phyloP scores from a whole-genome alignment of 495 filamentous ascomycete species.

The Cryomyces minteri region DNA sequence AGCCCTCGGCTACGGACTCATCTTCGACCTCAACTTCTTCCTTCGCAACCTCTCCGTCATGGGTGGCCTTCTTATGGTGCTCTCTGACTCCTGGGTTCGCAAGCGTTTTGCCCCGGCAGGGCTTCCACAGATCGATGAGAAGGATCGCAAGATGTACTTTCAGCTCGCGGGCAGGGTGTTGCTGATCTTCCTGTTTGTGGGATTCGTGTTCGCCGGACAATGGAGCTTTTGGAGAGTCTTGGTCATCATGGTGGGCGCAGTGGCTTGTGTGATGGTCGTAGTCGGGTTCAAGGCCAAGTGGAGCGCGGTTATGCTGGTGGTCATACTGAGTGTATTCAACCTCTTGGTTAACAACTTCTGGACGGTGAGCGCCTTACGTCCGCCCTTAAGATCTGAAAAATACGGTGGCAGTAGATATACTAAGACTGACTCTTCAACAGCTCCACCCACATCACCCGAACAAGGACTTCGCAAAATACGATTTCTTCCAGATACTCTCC shows the following conservation, averaged over 20 bases:
- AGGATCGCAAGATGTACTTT: constrained; percentile 99
- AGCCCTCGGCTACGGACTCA: constrained; percentile 89
- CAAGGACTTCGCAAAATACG: constrained; percentile 99
- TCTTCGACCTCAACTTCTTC: constrained; percentile 99
- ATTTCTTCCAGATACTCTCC: constrained; percentile 98
- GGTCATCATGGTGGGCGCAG: constrained; percentile 64
- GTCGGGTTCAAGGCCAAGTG: constrained; percentile 99
- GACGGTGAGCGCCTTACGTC: constrained; percentile 51
- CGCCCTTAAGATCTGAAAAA: neutral
- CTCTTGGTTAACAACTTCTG: constrained; percentile 98
- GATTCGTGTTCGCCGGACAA: constrained; percentile 86
- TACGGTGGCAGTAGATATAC: neutral
- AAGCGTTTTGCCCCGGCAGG: constrained; percentile 95
- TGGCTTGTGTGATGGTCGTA: constrained; percentile 95
- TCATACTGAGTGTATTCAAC: constrained; percentile 93
- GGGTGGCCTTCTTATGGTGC: constrained; percentile 90
- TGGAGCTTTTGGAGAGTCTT: constrained; percentile 76
- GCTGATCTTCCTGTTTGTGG: constrained; percentile 89
- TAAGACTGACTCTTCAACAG: constrained; percentile 26
- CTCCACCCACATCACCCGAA: constrained; percentile 96
- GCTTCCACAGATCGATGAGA: constrained; percentile 84
- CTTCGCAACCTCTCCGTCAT: constrained; percentile 94
- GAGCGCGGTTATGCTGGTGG: constrained; percentile 82
- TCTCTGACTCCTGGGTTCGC: constrained; percentile 94
- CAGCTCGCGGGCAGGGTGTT: constrained; percentile 93